A percentile compares a stretch with the other conserved stretches of the same genome.
Evolutionary conservation across 345 rosid genomes (phyloP).

Genomic region (Sapria himalayana): DNA sequence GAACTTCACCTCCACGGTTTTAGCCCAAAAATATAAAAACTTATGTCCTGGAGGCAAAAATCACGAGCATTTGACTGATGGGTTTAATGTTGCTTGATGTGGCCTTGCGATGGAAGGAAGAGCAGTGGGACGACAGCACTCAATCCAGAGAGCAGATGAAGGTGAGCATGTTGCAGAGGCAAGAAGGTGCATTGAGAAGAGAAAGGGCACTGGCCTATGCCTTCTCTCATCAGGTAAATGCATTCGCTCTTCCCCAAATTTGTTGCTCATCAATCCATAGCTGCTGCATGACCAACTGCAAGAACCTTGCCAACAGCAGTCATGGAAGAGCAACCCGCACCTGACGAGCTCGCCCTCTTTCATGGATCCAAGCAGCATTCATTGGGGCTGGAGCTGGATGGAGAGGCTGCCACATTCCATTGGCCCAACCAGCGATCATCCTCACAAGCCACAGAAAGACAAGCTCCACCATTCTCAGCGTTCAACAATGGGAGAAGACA

Average conservation of each 20-base stretch:
- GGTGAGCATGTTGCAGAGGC: slow-evolving; percentile 54
- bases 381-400: slow-evolving; percentile 99
- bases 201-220: slow-evolving; percentile 85
- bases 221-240: slow-evolving; percentile 70
- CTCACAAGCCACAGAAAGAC: slow-evolving; percentile 40
- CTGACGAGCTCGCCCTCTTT: slow-evolving; percentile 41
- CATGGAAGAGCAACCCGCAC: slow-evolving; percentile 60
- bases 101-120: slow-evolving; percentile 64
- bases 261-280: no score
- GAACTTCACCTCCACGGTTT: no score
- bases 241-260: neutral
- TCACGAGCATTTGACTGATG: no score
- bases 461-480: slow-evolving; percentile 34
- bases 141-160: slow-evolving; percentile 89
- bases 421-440: slow-evolving; percentile 48
- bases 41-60: no score
- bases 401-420: slow-evolving; percentile 71
- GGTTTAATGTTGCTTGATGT: no score
- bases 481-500: slow-evolving; percentile 24
- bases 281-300: slow-evolving; percentile 1
- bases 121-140: slow-evolving; percentile 76
- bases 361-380: slow-evolving; percentile 64
- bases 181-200: slow-evolving; percentile 86
- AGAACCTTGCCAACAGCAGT: slow-evolving; percentile 28
- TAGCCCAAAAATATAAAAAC: no score